Conservation (phyloP, 495 filamentous ascomycete species). For the Penicillium angulare region DNA sequence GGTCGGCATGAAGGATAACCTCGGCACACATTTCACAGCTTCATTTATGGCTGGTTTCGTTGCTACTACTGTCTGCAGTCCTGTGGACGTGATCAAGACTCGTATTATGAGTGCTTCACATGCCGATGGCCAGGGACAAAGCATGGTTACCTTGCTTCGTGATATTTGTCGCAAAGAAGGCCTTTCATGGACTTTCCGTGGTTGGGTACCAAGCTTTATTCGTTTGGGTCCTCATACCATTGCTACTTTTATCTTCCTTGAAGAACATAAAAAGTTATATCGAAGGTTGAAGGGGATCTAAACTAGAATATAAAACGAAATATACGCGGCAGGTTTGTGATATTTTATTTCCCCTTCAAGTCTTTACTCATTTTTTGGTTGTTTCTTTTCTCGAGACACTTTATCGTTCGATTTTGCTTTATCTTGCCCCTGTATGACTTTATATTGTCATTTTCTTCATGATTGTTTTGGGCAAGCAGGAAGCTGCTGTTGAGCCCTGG, state of each 20-base stretch:
- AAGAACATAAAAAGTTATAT: slow-evolving; percentile 66
- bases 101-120: slow-evolving; percentile 77
- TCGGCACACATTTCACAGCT: slow-evolving; percentile 83
- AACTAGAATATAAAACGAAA: background rate
- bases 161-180: slow-evolving; percentile 79
- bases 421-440: slow-evolving; percentile 14
- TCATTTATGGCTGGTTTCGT: slow-evolving; percentile 87
- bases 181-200: slow-evolving; percentile 85
- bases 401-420: slow-evolving; percentile 30
- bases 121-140: slow-evolving; percentile 51
- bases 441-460: slow-evolving; percentile 6
- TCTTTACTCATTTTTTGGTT: too few species aligned
- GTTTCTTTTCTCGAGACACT: slow-evolving; percentile 47
- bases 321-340: slow-evolving; percentile 13
- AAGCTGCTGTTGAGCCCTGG: slow-evolving; percentile 11
- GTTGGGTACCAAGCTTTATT: slow-evolving; percentile 97
- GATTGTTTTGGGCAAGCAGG: slow-evolving; percentile 19
- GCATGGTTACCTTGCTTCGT: slow-evolving; percentile 56
- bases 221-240: slow-evolving; percentile 92
- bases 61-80: slow-evolving; percentile 91
- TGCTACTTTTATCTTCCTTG: slow-evolving; percentile 90
- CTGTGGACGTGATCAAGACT: slow-evolving; percentile 97
- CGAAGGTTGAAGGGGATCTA: slow-evolving; percentile 44
- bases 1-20: slow-evolving; percentile 69
- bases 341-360: slow-evolving; percentile 18